Percentiles rank a stretch among this genome's conserved stretches.
Evolutionary conservation across 345 rosid species (phyloP).

Genomic region (Hibiscus mutabilis): DNA sequence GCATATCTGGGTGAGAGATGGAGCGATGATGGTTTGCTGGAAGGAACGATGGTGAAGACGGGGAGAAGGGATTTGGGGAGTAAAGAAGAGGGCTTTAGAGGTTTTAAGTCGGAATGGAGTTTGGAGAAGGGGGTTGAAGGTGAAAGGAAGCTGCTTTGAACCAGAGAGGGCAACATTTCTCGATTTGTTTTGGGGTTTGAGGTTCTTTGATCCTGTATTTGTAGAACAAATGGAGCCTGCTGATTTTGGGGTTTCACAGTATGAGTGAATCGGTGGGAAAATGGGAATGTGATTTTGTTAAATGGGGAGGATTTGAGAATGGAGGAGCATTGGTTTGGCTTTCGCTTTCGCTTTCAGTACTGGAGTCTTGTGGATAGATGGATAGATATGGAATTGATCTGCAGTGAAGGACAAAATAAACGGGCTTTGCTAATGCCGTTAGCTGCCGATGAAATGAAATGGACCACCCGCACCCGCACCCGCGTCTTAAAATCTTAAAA

Average conservation of each 20-base stretch:
- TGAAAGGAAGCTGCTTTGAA: conserved; percentile 12
- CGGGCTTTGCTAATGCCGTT: neutral
- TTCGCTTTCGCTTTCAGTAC: neutral
- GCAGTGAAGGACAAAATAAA: neutral
- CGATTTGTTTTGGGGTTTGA: neutral
- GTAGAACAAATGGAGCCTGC: neutral
- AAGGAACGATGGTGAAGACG: neutral
- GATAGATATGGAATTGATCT: neutral
- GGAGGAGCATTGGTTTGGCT: neutral
- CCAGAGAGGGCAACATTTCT: conserved; percentile 8
- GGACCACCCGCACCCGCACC: neutral
- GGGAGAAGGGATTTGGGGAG: conserved; percentile 16
- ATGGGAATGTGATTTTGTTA: neutral
- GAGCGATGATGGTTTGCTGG: neutral
- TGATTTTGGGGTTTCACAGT: neutral
- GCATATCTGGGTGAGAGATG: neutral
- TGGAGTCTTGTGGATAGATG: neutral
- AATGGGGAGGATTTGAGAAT: neutral
- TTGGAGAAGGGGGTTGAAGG: neutral
- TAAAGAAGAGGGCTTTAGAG: neutral
- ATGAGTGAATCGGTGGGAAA: neutral
- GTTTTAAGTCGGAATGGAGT: neutral
- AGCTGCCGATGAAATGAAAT: neutral
- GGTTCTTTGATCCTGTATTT: neutral
- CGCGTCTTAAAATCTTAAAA: too few species aligned